These are phyloP conservation scores for Pseudogymnoascus destructans DNA, from an alignment of 2,329 filamentous ascomycete genomes.

Conservation along the genomic window DNA sequence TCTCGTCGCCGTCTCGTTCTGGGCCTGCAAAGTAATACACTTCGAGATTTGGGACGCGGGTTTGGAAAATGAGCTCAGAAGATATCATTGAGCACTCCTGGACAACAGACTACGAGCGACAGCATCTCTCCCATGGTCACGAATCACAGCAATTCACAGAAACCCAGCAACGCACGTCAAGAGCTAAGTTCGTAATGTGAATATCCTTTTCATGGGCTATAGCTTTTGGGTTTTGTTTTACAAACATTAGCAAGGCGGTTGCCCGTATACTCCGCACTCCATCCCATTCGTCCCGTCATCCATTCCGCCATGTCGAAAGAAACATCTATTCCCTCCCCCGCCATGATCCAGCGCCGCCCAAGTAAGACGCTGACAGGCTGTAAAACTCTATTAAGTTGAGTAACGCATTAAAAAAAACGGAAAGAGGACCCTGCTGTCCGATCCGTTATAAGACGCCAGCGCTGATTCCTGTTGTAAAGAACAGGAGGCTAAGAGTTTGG, in stretches of 20 bases:
- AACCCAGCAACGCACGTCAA: neutral
- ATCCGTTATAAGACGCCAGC: constrained; percentile 5
- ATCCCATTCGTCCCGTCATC: constrained; percentile 7
- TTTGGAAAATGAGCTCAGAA: neutral
- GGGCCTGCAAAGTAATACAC: neutral
- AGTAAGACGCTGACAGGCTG: constrained; percentile 3
- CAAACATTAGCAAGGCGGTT: constrained; percentile 9
- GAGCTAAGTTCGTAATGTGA: neutral
- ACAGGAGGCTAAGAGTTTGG: neutral
- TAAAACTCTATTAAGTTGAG: constrained; percentile 7
- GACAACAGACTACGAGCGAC: neutral
- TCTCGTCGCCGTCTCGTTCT: neutral
- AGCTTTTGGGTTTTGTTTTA: constrained; percentile 6
- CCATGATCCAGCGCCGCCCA: constrained; percentile 7
- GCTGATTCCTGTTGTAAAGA: neutral
- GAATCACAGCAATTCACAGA: neutral
- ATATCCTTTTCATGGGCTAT: neutral
- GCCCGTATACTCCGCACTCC: constrained; percentile 7
- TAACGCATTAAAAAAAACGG: constrained; percentile 4
- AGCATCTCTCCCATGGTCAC: neutral
- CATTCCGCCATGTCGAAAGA: constrained; percentile 6
- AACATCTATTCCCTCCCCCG: neutral
- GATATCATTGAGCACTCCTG: neutral
- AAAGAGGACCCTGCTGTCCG: neutral
- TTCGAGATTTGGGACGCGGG: neutral